Evolutionary conservation across 208 protist genomes (phyloP).

Genomic region (Angomonas ambiguus): DNA sequence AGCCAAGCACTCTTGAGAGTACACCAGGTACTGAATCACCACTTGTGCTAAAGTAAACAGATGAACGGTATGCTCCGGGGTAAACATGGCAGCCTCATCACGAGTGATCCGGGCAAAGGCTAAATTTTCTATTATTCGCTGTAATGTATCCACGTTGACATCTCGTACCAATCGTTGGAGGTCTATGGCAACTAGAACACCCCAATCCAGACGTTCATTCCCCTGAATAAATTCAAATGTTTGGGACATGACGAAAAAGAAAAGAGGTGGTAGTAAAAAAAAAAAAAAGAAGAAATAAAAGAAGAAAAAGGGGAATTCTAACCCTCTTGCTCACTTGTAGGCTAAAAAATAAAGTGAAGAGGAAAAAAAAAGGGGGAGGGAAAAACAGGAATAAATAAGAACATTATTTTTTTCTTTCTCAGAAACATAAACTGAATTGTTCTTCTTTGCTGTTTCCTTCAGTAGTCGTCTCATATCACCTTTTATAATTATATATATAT

Average conservation of each 20-base stretch:
- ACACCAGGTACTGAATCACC: slow-evolving; percentile 87
- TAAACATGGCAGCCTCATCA: slow-evolving; percentile 86
- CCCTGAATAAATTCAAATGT: slow-evolving; percentile 78
- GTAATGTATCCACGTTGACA: slow-evolving; percentile 81
- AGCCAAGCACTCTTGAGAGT: slow-evolving; percentile 80
- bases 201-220: slow-evolving; percentile 88
- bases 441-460: no score
- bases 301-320: no score
- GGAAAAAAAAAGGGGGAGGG: no score
- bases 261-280: background rate
- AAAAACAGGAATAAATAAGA: no score
- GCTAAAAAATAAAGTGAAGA: no score
- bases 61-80: slow-evolving; percentile 79
- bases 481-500: no score
- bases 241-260: background rate
- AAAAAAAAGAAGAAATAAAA: no score
- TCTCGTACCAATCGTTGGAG: slow-evolving; percentile 71
- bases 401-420: no score
- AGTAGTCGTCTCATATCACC: no score
- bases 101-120: slow-evolving; percentile 80
- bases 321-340: no score
- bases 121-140: slow-evolving; percentile 85
- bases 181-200: slow-evolving; percentile 83
- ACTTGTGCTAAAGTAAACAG: slow-evolving; percentile 82
- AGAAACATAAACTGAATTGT: no score